Evolutionary conservation across 306 rosid genomes (phyloP).

Genomic region (Glycine soja): DNA sequence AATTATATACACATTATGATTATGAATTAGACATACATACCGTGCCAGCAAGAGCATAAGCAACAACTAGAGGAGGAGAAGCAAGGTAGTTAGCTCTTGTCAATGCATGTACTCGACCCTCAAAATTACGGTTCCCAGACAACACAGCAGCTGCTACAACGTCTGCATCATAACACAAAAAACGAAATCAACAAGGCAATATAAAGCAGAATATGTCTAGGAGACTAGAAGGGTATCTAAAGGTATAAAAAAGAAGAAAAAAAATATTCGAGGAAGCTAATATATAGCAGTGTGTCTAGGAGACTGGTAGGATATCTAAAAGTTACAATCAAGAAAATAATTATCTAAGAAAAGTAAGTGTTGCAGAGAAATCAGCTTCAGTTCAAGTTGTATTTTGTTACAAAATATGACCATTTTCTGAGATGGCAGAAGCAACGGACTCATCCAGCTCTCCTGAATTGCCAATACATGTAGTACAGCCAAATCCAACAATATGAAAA

Average conservation of each 20-base stretch:
- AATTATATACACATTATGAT: not conserved
- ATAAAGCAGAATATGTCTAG: not conserved
- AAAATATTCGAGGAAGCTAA: not conserved
- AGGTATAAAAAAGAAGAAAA: not conserved
- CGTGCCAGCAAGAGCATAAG: conserved; percentile 97
- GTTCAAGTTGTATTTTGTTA: conserved; percentile 13
- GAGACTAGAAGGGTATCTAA: conserved; percentile 4
- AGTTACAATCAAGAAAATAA: not conserved
- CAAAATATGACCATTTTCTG: conserved; percentile 74
- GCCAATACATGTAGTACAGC: conserved; percentile 95
- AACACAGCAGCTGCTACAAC: conserved; percentile 94
- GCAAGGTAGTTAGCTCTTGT: conserved; percentile 98
- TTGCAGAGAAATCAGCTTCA: conserved; percentile 9
- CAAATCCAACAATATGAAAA: conserved; percentile 91
- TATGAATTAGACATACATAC: conserved; percentile 52
- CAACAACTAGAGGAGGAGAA: conserved; percentile 94
- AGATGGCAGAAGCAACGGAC: conserved; percentile 78
- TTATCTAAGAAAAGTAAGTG: not conserved
- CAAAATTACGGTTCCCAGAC: conserved; percentile 97
- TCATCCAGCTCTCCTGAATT: conserved; percentile 92
- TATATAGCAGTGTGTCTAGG: not conserved
- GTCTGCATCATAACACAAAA: conserved; percentile 58
- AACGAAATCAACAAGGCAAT: not conserved
- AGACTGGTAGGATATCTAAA: not conserved
- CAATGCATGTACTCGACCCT: conserved; percentile 94